These are phyloP conservation scores for Thielaviopsis punctulata DNA, from an alignment of 2,329 filamentous ascomycete genomes.

Conservation along the genomic window DNA sequence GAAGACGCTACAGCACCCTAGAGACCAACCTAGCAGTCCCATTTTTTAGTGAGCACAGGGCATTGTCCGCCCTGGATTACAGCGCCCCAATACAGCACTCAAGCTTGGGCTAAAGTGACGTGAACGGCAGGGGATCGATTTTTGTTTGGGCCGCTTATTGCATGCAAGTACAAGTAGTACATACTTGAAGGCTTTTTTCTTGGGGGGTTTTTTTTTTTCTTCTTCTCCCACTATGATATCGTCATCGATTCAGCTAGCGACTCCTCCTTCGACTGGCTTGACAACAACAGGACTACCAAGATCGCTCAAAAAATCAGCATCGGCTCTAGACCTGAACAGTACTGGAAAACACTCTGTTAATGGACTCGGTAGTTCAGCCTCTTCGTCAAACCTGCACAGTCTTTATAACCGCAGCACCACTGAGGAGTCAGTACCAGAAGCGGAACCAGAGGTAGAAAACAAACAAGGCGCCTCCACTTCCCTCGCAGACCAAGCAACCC, in stretches of 20 bases:
- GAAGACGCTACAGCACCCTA: too few species aligned
- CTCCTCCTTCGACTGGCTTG: conserved; percentile 5
- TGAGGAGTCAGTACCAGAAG: background rate
- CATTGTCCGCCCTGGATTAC: too few species aligned
- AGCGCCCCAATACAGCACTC: too few species aligned
- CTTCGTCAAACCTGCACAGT: conserved; percentile 8
- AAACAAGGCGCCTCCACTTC: background rate
- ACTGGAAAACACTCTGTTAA: background rate
- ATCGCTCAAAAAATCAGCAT: conserved; percentile 10
- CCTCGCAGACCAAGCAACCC: background rate
- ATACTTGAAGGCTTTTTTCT: too few species aligned
- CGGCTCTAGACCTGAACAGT: conserved; percentile 8
- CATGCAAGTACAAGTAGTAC: too few species aligned
- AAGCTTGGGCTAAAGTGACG: too few species aligned
- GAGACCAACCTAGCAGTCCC: too few species aligned
- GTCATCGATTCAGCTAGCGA: conserved; percentile 2
- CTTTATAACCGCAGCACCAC: conserved; percentile 3
- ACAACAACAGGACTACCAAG: conserved; percentile 8
- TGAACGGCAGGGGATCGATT: too few species aligned
- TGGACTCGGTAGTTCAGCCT: conserved; percentile 5
- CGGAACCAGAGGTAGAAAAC: too few species aligned
- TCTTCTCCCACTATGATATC: conserved; percentile 5
- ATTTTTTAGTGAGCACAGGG: too few species aligned
- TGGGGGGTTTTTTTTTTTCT: conserved; percentile 1
- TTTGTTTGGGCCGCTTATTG: too few species aligned